phyloP scores from a whole-genome alignment of 441 rosid genomes.

The Geranium incanum region DNA sequence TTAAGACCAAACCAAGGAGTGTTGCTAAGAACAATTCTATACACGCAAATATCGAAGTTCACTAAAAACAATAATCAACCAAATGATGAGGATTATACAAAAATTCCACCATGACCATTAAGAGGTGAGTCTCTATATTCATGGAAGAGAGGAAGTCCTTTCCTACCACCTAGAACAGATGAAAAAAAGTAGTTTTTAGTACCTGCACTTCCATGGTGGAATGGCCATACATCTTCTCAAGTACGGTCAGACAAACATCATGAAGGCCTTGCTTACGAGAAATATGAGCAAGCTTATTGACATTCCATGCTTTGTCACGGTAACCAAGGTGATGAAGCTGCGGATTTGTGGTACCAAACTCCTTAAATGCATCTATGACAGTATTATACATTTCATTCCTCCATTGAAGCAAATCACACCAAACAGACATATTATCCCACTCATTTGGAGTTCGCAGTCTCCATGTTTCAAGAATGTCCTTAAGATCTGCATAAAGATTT shows the following conservation, averaged over 20 bases:
- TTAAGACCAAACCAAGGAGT: not conserved
- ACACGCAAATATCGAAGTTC: not conserved
- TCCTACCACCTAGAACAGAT: not conserved
- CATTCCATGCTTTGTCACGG: constrained; percentile 99
- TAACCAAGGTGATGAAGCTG: constrained; percentile 95
- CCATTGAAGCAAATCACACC: constrained; percentile 98
- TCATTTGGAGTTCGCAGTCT: constrained; percentile 93
- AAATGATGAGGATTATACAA: not conserved
- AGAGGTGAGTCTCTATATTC: not conserved
- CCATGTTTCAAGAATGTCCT: constrained; percentile 98
- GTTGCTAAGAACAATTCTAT: not conserved
- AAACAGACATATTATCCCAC: constrained; percentile 92
- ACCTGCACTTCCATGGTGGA: constrained; percentile 99
- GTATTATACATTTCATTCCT: constrained; percentile 93
- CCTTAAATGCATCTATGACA: constrained; percentile 93
- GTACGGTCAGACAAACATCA: constrained; percentile 84
- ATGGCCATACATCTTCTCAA: constrained; percentile 97
- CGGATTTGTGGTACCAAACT: constrained; percentile 54
- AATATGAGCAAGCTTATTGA: constrained; percentile 92
- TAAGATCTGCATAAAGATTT: constrained; percentile 82
- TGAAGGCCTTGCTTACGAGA: constrained; percentile 94
- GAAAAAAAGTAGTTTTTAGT: constrained; percentile 16
- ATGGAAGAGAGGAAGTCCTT: not conserved
- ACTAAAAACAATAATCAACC: not conserved
- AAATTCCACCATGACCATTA: not conserved